Base-by-base conservation (phyloP, 2,329 filamentous ascomycete genomes). In the Sporothrix protearum region DNA sequence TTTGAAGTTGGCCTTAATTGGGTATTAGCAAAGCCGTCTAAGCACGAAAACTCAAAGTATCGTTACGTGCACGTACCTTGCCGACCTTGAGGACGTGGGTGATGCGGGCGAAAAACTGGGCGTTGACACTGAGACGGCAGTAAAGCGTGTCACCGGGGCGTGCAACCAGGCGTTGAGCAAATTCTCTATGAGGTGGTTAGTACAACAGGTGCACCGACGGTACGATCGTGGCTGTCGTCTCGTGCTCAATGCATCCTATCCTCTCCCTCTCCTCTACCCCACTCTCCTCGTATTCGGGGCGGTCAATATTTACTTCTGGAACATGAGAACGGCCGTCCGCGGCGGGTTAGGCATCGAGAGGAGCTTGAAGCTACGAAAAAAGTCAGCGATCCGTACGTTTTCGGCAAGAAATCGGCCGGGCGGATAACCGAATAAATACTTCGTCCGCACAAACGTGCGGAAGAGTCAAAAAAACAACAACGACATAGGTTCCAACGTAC, bases 1-100 rank as follows among this genome's bases (percentile, higher is more conserved):
- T 74, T 93, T 93, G 86, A 98, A 99, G 83, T 98, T 98, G 82
- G 75, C 96, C 96, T 91, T 14, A 9, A 28, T 36, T 67, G 30
- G 36, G n/a, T 22, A 53, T 69, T 19, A 57, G 66, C 25, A 22
- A 22, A 7, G n/a, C 10, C 19, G 19, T 30, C 10, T 6, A 49
- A 68, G 30, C 1, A 55, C 30, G 66, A 55, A 55, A 42, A n/a
- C n/a, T n/a, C n/a, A n/a, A n/a, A n/a, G n/a, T n/a, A n/a, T n/a
- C n/a, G n/a, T n/a, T n/a, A n/a, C n/a, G n/a, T 49, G 42, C 25
- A 61, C 55, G 8, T 25, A 70, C 69, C 68, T 75, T 92, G 75
- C 94, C 94, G 61, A 98, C 95, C 83, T 97, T 97, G 90, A 97
- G 93, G 76, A 97, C 89, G 80, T 86, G 84, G n/a, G 83, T 84